Evolutionary conservation across 176 grass and related monocot species (phyloP), one percentile per base, ranked within the genome.

Genomic region (Miscanthus lutarioriparius): DNA sequence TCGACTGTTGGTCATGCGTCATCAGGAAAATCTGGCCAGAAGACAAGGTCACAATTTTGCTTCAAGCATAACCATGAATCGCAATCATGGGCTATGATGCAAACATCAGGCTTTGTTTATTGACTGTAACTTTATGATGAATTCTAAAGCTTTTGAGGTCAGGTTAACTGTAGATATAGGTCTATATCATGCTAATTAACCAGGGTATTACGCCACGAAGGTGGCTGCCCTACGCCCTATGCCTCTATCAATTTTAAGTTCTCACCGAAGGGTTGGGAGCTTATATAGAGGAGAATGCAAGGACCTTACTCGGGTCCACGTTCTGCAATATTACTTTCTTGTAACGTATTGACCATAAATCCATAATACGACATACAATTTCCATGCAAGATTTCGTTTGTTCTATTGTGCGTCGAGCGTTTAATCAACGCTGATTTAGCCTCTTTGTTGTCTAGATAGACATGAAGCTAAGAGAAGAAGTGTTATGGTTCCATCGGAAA

Each of bases 161-260:
- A 68, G 61, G 53, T 87, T 87, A 88, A 83, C 80, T 86, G 88
- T 92, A 95, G 85, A 90, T 88, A 92, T 77, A 88, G 83, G 76
- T 80, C 51, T 72, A 86, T 73, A 80, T 54, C 44, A 84, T 77
- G 81, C 74, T 78, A 86, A 69, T 80, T 78, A 80, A 62, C 79
- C 16, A n/a, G 88, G 90, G 77, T 6, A 72, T 75, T 63, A 78
- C 67, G 88, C 81, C 83, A 87, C 90, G 64, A 95, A 95, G 93
- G 93, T 92, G 90, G 83, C 87, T 84, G 71, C 83, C 88, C 80
- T 71, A 78, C 14, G 76, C 83, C 87, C 80, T 75, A 77, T 10
- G 23, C 82, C 76, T 73, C 78, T 89, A 62, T 43, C 25, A 88
- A 53, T 66, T 72, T 40, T 63, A 95, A 82, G 88, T 70, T 80